Conservation (phyloP, 2,329 filamentous ascomycete species). For the Xylariales sp. region DNA sequence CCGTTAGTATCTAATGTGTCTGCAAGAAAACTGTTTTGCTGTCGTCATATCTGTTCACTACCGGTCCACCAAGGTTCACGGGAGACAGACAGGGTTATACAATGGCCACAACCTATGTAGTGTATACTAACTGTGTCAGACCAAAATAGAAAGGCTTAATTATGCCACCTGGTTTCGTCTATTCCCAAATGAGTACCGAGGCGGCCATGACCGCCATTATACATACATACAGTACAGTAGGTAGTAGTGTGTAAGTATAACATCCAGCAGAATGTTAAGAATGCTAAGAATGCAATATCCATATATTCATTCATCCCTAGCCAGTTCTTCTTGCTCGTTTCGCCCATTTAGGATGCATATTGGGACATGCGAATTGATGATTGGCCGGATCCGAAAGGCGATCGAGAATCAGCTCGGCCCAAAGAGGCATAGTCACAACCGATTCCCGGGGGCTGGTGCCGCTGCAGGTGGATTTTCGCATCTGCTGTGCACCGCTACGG, state of each 20-base stretch:
- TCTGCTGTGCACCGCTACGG: neutral
- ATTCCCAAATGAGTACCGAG: too few relatives aligned
- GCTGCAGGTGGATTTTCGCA: conserved; percentile 25
- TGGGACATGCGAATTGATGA: conserved; percentile 42
- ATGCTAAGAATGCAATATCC: too few relatives aligned
- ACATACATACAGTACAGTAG: too few relatives aligned
- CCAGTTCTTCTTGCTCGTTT: too few relatives aligned
- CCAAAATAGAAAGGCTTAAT: conserved; percentile 1
- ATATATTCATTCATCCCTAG: too few relatives aligned
- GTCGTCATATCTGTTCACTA: conserved; percentile 15
- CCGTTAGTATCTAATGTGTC: neutral
- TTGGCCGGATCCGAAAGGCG: conserved; percentile 35
- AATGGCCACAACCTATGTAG: too few relatives aligned
- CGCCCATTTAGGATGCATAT: conserved; percentile 18
- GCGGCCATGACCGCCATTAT: too few relatives aligned
- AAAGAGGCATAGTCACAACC: conserved; percentile 23
- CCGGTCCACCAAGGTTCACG: conserved; percentile 2
- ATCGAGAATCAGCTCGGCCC: conserved; percentile 27
- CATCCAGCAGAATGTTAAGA: too few relatives aligned
- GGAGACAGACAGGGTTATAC: neutral
- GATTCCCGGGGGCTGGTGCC: conserved; percentile 16
- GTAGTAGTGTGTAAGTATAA: too few relatives aligned
- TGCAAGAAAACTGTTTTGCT: too few relatives aligned
- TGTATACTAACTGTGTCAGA: neutral
- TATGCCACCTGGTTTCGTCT: too few relatives aligned